These are phyloP conservation scores for Paracoccidioides lutzii DNA, from an alignment of 2,329 filamentous ascomycete species.

Conservation along the genomic window DNA sequence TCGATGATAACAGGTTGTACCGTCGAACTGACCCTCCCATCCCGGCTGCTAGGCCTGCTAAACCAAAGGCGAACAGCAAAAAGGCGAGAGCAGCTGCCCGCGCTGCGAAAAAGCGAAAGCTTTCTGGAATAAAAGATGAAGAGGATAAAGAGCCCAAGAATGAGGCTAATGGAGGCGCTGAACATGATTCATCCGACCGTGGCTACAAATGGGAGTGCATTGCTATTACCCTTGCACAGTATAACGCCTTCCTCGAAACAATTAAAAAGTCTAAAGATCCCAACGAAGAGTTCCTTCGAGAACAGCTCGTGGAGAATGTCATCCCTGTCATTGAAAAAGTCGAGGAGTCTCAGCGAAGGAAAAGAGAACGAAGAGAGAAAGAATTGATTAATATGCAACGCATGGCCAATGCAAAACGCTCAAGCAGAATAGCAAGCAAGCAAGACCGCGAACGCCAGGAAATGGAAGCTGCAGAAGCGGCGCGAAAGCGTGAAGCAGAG, in stretches of 20 bases:
- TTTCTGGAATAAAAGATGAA: constrained; percentile 27
- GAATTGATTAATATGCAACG: constrained; percentile 73
- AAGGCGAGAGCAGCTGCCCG: constrained; percentile 51
- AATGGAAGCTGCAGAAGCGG: constrained; percentile 56
- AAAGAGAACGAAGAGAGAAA: constrained; percentile 61
- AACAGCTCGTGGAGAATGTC: constrained; percentile 62
- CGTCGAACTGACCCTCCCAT: constrained; percentile 64
- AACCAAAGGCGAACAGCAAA: constrained; percentile 52
- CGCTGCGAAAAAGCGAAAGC: constrained; percentile 58
- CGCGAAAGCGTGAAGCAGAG: constrained; percentile 52
- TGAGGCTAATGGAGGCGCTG: constrained; percentile 25
- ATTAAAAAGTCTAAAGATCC: constrained; percentile 66
- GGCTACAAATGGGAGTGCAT: constrained; percentile 84
- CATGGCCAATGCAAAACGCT: constrained; percentile 86
- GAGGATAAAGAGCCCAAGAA: constrained; percentile 33
- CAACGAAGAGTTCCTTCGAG: constrained; percentile 68
- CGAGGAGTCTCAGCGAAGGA: constrained; percentile 54
- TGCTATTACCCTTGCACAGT: constrained; percentile 67
- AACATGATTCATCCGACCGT: constrained; percentile 52
- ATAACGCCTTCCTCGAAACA: constrained; percentile 55
- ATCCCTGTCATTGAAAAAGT: constrained; percentile 74
- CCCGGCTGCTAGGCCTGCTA: constrained; percentile 40
- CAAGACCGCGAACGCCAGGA: constrained; percentile 65
- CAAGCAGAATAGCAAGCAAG: constrained; percentile 74
- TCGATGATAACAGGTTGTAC: constrained; percentile 91